phyloP scores from a whole-genome alignment of 345 rosid species.

The Salix exigua region DNA sequence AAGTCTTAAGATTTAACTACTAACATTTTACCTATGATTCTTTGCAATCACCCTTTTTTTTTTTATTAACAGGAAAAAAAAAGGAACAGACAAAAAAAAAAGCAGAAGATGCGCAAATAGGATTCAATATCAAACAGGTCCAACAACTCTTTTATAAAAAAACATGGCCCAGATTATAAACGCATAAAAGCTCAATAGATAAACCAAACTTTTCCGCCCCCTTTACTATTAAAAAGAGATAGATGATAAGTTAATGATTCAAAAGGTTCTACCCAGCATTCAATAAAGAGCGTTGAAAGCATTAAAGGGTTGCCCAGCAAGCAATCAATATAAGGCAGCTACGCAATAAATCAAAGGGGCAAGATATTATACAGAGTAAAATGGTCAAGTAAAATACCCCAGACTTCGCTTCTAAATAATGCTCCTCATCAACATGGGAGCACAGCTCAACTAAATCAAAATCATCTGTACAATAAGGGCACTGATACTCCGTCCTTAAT shows the following conservation, averaged over 20 bases:
- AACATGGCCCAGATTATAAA: not conserved
- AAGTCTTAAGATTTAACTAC: not conserved
- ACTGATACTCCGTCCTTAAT: conserved; percentile 25
- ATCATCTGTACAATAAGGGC: conserved; percentile 24
- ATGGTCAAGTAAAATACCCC: conserved; percentile 12
- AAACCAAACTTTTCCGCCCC: not conserved
- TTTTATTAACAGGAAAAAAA: not conserved
- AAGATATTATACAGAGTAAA: not conserved
- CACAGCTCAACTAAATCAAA: conserved; percentile 32
- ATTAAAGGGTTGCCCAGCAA: not conserved
- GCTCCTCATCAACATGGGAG: conserved; percentile 25
- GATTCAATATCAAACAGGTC: not conserved
- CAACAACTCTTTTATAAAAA: not conserved
- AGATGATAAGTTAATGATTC: not conserved
- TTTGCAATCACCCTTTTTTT: not conserved
- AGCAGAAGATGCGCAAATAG: too few species aligned
- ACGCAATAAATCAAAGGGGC: not conserved
- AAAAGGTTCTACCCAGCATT: not conserved
- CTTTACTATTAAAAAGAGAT: not conserved
- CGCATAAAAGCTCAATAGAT: not conserved
- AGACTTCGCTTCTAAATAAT: conserved; percentile 13
- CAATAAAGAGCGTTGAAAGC: not conserved
- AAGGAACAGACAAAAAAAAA: not conserved
- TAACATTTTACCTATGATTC: not conserved
- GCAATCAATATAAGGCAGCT: not conserved